phyloP scores from a whole-genome alignment of 768 basidiomycete species.

The Termitomyces sp. region DNA sequence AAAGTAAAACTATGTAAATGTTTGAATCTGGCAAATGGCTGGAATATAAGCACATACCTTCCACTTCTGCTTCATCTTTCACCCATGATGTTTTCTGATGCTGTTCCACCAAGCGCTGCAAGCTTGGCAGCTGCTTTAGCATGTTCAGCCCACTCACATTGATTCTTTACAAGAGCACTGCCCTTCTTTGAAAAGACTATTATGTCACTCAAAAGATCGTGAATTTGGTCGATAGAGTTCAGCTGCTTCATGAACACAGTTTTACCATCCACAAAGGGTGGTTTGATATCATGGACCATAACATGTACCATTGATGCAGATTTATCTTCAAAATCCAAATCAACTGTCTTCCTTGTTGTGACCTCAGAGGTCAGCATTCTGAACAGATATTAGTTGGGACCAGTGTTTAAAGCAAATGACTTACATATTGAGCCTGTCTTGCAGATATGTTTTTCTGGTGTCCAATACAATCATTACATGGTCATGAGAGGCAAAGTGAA shows the following conservation, averaged over 20 bases:
- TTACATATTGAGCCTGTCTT: slow-evolving; percentile 91
- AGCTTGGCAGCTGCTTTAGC: slow-evolving; percentile 96
- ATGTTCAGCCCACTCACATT: slow-evolving; percentile 93
- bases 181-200: slow-evolving; percentile 97
- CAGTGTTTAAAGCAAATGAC: slow-evolving; percentile 20
- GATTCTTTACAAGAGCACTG: slow-evolving; percentile 88
- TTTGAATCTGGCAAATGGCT: slow-evolving; percentile 47
- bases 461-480: slow-evolving; percentile 8
- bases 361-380: slow-evolving; percentile 99
- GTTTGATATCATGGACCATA: slow-evolving; percentile 95
- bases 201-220: slow-evolving; percentile 91
- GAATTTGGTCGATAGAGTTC: slow-evolving; percentile 95
- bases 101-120: slow-evolving; percentile 86
- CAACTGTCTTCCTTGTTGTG: slow-evolving; percentile 79
- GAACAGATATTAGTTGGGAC: slow-evolving; percentile 13
- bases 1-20: slow-evolving; percentile 70
- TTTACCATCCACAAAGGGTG: slow-evolving; percentile 95
- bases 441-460: slow-evolving; percentile 84
- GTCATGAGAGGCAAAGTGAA: not conserved
- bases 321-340: slow-evolving; percentile 96
- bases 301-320: slow-evolving; percentile 96
- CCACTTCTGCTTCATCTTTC: slow-evolving; percentile 92
- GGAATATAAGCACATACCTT: slow-evolving; percentile 55
- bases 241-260: slow-evolving; percentile 95
- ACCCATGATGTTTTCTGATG: slow-evolving; percentile 95